These are phyloP conservation scores for Goffeauzyma gilvescens DNA, from an alignment of 768 basidiomycete species.

Conservation along the genomic window DNA sequence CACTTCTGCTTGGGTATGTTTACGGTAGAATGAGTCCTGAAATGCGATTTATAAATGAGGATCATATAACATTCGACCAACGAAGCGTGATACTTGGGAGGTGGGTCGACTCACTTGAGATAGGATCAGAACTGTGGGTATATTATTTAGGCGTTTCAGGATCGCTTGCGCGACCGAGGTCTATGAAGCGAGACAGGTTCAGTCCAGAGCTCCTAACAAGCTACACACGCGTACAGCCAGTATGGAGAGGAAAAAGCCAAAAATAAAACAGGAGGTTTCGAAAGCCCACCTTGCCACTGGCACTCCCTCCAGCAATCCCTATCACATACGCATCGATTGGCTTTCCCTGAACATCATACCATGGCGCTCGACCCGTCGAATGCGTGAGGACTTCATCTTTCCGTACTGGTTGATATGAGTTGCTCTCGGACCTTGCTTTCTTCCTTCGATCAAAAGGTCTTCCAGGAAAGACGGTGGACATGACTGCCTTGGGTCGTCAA, in stretches of 20 bases:
- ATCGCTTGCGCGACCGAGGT: conserved; percentile 32
- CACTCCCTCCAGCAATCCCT: conserved; percentile 35
- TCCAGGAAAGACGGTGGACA: too few relatives aligned
- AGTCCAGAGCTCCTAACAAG: background rate
- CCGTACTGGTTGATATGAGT: background rate
- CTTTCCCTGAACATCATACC: conserved; percentile 33
- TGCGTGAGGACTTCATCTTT: conserved; percentile 9
- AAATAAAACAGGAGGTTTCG: too few relatives aligned
- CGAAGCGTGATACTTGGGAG: background rate
- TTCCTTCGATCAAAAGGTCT: too few relatives aligned
- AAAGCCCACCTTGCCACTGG: conserved; percentile 34
- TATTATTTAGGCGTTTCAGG: conserved; percentile 30
- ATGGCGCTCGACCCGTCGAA: conserved; percentile 25
- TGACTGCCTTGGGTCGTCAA: too few relatives aligned
- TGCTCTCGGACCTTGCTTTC: too few relatives aligned
- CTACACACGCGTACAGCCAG: background rate
- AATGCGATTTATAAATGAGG: too few relatives aligned
- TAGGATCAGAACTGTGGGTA: conserved; percentile 56
- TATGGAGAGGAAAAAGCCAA: background rate
- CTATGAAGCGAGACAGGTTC: conserved; percentile 5
- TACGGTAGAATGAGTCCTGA: conserved; percentile 91
- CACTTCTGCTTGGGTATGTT: conserved; percentile 58
- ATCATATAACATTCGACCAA: background rate
- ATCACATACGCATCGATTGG: conserved; percentile 33
- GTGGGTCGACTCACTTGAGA: conserved; percentile 44